Conservation (phyloP, 75 land plant species). For the Cupressus sempervirens region DNA sequence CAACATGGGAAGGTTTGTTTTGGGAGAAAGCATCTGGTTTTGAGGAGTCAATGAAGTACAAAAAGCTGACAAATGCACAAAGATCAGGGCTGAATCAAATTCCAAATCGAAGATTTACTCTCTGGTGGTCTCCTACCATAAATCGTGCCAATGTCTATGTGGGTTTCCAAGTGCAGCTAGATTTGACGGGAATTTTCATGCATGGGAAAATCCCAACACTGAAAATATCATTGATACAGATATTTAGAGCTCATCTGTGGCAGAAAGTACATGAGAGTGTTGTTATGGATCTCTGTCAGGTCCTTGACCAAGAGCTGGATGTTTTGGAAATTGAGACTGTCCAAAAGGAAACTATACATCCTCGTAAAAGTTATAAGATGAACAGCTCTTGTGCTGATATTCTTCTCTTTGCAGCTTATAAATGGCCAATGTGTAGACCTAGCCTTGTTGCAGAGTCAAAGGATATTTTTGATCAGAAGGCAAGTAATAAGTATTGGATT, state of each 20-base stretch:
- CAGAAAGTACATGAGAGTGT: constrained; percentile 99
- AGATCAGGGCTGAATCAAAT: constrained; percentile 97
- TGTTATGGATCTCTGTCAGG: constrained; percentile 99
- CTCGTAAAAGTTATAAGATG: constrained; percentile 99
- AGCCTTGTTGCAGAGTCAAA: constrained; percentile 98
- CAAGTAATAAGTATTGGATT: constrained; percentile 98
- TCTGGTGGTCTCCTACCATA: constrained; percentile 99
- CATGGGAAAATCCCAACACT: constrained; percentile 99
- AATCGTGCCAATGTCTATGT: constrained; percentile 99
- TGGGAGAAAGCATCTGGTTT: constrained; percentile 99
- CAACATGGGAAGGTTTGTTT: constrained; percentile 99
- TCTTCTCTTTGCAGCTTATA: constrained; percentile 98
- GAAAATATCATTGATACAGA: constrained; percentile 98
- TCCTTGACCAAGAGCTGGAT: constrained; percentile 96
- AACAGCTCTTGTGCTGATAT: constrained; percentile 99
- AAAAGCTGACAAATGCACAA: constrained; percentile 98
- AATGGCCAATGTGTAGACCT: constrained; percentile 99
- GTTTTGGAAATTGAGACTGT: constrained; percentile 99
- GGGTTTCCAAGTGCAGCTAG: constrained; percentile 98
- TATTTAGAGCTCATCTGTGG: constrained; percentile 98
- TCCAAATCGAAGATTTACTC: constrained; percentile 95
- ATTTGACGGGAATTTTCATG: constrained; percentile 98
- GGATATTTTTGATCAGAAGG: constrained; percentile 97
- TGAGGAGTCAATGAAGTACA: constrained; percentile 99
- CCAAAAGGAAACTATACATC: constrained; percentile 99